A percentile compares a stretch with the other conserved stretches of the same genome.
Evolutionary conservation across 352 stramenopile genomes (phyloP).

Genomic region (Globisporangium orthogonon): DNA sequence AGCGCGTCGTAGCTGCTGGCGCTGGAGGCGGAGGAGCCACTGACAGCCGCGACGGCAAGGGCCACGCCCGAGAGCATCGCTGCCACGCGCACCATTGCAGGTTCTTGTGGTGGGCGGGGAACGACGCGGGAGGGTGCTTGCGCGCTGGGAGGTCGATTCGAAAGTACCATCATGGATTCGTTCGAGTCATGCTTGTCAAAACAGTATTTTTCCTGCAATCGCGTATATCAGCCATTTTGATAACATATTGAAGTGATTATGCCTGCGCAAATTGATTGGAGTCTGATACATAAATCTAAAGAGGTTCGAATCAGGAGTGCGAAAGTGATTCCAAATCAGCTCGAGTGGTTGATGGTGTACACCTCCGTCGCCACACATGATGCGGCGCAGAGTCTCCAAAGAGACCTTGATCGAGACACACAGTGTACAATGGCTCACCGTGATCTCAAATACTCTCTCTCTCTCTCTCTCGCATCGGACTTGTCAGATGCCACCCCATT

Average conservation of each 20-base stretch:
- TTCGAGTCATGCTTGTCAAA: neutral
- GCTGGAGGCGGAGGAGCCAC: neutral
- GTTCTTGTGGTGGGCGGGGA: neutral
- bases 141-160: neutral
- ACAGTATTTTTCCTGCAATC: neutral
- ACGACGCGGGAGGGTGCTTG: neutral
- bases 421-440: too few relatives aligned
- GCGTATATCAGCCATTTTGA: neutral
- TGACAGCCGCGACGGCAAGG: neutral
- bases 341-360: too few relatives aligned
- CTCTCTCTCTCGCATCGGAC: too few relatives aligned
- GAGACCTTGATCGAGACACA: too few relatives aligned
- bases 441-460: too few relatives aligned
- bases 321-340: neutral
- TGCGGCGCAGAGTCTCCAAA: too few relatives aligned
- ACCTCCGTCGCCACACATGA: too few relatives aligned
- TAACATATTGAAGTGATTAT: neutral
- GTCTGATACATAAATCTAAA: neutral
- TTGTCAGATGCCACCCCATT: too few relatives aligned
- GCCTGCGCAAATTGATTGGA: neutral
- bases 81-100: slow-evolving; percentile 7
- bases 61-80: slow-evolving; percentile 7
- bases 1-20: slow-evolving; percentile 5
- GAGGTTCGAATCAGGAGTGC: neutral
- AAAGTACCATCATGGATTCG: neutral